phyloP scores from a whole-genome alignment of 108 stramenopile species.

The Conticribra guillardii region DNA sequence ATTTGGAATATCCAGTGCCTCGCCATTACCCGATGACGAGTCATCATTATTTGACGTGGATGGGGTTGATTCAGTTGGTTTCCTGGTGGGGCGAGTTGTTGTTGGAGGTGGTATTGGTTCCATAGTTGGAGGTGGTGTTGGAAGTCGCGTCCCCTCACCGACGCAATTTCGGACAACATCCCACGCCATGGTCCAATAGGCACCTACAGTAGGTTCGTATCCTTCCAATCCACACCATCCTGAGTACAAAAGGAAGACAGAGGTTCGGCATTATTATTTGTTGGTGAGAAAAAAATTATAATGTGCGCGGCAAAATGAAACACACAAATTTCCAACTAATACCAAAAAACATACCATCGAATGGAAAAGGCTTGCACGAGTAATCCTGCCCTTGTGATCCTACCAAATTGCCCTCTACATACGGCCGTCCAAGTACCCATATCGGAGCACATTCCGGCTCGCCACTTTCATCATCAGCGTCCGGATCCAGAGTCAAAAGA shows the following conservation, averaged over 20 bases:
- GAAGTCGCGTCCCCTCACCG: not conserved
- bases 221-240: conserved; percentile 33
- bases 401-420: conserved; percentile 21
- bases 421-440: conserved; percentile 6
- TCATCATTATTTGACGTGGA: not conserved
- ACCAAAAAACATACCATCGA: conserved; percentile 12
- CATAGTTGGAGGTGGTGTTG: conserved; percentile 4
- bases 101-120: not conserved
- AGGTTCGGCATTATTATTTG: not conserved
- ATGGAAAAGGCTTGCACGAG: conserved; percentile 23
- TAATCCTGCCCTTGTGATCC: conserved; percentile 2
- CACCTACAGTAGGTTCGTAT: conserved; percentile 22
- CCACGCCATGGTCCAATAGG: conserved; percentile 29
- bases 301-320: too few species aligned
- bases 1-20: not conserved
- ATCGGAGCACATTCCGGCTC: not conserved
- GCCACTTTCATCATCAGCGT: conserved; percentile 1
- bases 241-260: not conserved
- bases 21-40: not conserved
- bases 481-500: not conserved
- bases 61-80: not conserved
- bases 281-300: not conserved
- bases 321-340: too few species aligned
- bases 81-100: not conserved
- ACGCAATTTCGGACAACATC: conserved; percentile 11